A percentile compares a stretch with the other conserved stretches of the same genome.
Conservation (phyloP, 257 asterid species). For the Verbascum thapsus region DNA sequence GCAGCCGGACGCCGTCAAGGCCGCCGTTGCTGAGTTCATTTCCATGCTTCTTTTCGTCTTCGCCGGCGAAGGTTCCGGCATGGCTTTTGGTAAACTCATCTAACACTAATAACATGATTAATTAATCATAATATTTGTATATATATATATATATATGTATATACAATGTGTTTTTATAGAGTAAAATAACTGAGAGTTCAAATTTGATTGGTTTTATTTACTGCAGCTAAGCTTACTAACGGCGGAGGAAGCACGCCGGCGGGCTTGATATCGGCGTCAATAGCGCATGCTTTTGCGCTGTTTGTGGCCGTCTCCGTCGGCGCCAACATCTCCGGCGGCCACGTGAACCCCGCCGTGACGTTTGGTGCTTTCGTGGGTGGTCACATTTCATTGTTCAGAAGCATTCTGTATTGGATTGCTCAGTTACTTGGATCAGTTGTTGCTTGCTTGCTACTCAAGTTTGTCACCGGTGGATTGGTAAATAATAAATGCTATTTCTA, state of each 20-base stretch:
- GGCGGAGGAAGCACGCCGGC: slow-evolving; percentile 68
- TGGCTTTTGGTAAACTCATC: slow-evolving; percentile 65
- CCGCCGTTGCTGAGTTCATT: slow-evolving; percentile 80
- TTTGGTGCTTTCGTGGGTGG: slow-evolving; percentile 85
- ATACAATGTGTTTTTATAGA: too few relatives aligned
- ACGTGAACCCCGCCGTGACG: slow-evolving; percentile 84
- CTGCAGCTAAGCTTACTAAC: slow-evolving; percentile 57
- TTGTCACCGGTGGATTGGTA: slow-evolving; percentile 79
- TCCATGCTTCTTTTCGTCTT: slow-evolving; percentile 85
- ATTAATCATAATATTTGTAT: background rate
- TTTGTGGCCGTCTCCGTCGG: slow-evolving; percentile 77
- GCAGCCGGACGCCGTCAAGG: slow-evolving; percentile 71
- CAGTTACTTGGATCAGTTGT: slow-evolving; percentile 75
- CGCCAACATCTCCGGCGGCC: slow-evolving; percentile 89
- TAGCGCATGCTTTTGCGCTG: slow-evolving; percentile 81
- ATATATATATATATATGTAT: too few relatives aligned
- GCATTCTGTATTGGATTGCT: slow-evolving; percentile 75
- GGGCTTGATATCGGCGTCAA: slow-evolving; percentile 61
- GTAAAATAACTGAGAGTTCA: too few relatives aligned
- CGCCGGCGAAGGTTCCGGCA: slow-evolving; percentile 88
- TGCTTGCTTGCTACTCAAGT: slow-evolving; percentile 75
- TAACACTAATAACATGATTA: background rate
- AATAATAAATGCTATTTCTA: too few relatives aligned
- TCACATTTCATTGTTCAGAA: slow-evolving; percentile 56
- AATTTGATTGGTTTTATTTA: background rate